phyloP scores from a whole-genome alignment of 2,329 filamentous ascomycete species.

The Colletotrichum tofieldiae region DNA sequence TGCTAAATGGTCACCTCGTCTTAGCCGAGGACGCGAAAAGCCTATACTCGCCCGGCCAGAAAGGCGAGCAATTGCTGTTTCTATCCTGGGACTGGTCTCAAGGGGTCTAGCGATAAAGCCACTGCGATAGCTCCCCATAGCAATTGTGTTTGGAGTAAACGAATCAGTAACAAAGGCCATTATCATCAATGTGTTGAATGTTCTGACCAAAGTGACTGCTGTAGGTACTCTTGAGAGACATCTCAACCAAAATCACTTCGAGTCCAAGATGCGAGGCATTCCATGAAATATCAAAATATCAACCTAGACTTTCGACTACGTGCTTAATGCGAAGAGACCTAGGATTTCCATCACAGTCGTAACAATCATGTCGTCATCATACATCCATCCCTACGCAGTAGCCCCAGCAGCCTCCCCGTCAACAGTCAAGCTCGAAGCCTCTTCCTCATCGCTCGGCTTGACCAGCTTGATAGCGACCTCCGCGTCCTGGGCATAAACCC shows the following conservation, averaged over 20 bases:
- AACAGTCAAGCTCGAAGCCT: conserved; percentile 48
- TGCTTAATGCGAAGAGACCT: not conserved
- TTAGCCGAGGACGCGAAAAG: not conserved
- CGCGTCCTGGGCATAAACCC: conserved; percentile 57
- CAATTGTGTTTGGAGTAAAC: not conserved
- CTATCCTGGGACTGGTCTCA: not conserved
- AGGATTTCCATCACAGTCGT: not conserved
- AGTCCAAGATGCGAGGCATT: not conserved
- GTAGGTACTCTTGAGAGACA: too few species aligned
- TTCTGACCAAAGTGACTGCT: too few species aligned
- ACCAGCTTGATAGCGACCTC: conserved; percentile 54
- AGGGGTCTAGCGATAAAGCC: not conserved
- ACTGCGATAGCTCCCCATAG: not conserved
- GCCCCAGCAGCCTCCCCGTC: conserved; percentile 51
- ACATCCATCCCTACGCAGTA: conserved; percentile 45
- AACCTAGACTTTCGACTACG: too few species aligned
- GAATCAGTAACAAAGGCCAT: not conserved
- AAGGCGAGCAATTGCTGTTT: not conserved
- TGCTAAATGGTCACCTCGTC: not conserved
- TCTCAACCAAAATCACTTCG: too few species aligned
- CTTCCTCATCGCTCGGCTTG: conserved; percentile 51
- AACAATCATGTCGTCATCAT: not conserved
- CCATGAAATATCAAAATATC: too few species aligned
- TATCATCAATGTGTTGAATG: not conserved
- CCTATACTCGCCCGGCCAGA: not conserved